Conservation (phyloP, 2,329 filamentous ascomycete genomes). For the Ophiostoma tasmaniense region DNA sequence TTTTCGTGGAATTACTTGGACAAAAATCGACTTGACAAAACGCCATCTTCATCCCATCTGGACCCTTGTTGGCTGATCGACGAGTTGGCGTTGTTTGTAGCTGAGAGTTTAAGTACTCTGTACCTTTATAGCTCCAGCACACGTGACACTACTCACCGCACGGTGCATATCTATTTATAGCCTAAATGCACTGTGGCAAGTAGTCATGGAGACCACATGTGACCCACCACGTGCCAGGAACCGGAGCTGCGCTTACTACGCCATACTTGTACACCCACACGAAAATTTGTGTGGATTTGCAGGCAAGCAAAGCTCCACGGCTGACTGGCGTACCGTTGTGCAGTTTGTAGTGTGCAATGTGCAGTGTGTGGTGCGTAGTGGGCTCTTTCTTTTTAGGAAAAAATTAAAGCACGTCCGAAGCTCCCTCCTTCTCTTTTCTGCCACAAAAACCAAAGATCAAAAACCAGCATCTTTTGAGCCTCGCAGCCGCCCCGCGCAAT, state of each 20-base stretch:
- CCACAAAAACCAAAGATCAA: conserved; percentile 11
- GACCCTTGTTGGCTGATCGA: neutral
- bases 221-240: conserved; percentile 15
- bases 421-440: conserved; percentile 4
- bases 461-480: conserved; percentile 3
- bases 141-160: neutral
- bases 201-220: neutral
- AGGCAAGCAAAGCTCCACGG: conserved; percentile 18
- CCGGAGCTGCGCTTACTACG: conserved; percentile 7
- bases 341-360: conserved; percentile 3
- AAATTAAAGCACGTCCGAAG: conserved; percentile 18
- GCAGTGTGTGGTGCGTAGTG: conserved; percentile 10
- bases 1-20: neutral
- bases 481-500: neutral
- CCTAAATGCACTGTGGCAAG: neutral
- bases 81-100: neutral
- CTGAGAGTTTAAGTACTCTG: neutral
- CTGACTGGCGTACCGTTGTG: conserved; percentile 4
- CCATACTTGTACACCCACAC: conserved; percentile 1
- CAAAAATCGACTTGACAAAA: neutral
- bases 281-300: conserved; percentile 17
- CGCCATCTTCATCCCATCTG: neutral
- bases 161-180: neutral
- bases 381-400: conserved; percentile 11
- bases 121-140: neutral